Base-by-base conservation (phyloP, 768 basidiomycete species). In the Galerina sulciceps region DNA sequence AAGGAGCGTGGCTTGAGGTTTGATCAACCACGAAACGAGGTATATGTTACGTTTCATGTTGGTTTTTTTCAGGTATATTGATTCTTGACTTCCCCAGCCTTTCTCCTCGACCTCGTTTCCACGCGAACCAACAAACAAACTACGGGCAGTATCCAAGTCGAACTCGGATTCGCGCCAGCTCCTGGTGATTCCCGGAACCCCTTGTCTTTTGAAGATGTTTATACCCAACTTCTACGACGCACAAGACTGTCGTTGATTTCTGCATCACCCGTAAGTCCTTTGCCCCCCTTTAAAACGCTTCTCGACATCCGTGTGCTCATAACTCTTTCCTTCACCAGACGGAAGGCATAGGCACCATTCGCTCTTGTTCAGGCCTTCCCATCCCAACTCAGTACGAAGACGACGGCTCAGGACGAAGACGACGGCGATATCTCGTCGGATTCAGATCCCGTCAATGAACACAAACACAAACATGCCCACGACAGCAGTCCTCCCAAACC, bases 211-310 rank as follows among this genome's bases (percentile, higher is more conserved):
- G 79, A 79, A 13, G 84, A 81, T 41, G 75, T 90, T 23, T 90
- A 85, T 68, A 66, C 67, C 0, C 85, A 90, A 47, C 78, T 92
- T 18, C 71, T 85, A 53, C 88, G 84, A 67, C 79, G 83, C 38
- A 83, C 87, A 0, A 78, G 85, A n/a, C 85, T 84, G 2, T 85
- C 85, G 26, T 76, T 93, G 4, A 85, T 89, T n/a, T 89, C 90
- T 41, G 87, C 87, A 2, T 88, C 90, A 4, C 90, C 92, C 0
- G 91, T 91, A 65, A 59, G 88, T 18, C 2, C 26, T 2, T 31
- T 31, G 4, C 2, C 1, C 2, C 26, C 0, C 8, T 44, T 52
- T 61, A 60, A 59, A 35, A 17, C 15, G 48, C 26, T 31, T 31
- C 2, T 31, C 8, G 1, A 3, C 26, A 31, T 31, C 8, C 26